Conservation (phyloP, 805 yeast species). For the Ogataea minuta region DNA sequence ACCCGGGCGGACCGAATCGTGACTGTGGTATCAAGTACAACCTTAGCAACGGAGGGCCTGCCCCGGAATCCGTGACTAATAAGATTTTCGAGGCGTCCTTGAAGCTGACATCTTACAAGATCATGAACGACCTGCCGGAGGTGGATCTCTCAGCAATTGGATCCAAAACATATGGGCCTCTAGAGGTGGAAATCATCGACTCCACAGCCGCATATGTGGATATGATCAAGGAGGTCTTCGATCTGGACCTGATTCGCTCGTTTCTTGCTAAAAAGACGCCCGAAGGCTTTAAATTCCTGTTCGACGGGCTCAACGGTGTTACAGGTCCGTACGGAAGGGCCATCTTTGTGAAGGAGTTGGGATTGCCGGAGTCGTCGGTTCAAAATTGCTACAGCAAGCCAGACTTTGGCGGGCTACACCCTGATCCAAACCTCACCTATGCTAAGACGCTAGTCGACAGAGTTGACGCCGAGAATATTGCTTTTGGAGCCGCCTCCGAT, state of each 20-base stretch:
- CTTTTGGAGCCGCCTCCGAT: constrained; percentile 98
- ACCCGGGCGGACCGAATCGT: constrained; percentile 93
- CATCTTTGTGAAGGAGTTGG: constrained; percentile 81
- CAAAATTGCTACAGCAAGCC: constrained; percentile 81
- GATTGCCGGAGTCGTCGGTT: constrained; percentile 63
- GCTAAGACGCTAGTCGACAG: constrained; percentile 82
- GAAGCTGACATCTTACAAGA: constrained; percentile 57
- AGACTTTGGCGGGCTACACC: constrained; percentile 97
- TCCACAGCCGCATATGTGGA: constrained; percentile 74
- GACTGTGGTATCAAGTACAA: constrained; percentile 97
- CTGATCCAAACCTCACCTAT: constrained; percentile 95
- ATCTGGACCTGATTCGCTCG: constrained; percentile 72
- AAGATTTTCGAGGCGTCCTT: constrained; percentile 73
- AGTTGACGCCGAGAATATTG: constrained; percentile 79
- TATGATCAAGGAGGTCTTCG: constrained; percentile 82
- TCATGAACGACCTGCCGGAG: constrained; percentile 54
- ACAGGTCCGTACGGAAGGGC: constrained; percentile 95
- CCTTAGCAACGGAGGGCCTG: constrained; percentile 95
- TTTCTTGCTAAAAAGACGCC: constrained; percentile 56
- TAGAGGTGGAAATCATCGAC: constrained; percentile 80
- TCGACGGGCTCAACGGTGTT: constrained; percentile 91
- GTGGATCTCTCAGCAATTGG: constrained; percentile 67
- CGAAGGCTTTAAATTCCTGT: constrained; percentile 67
- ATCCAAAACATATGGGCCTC: constrained; percentile 45
- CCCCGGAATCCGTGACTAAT: constrained; percentile 92